phyloP scores from a whole-genome alignment of 176 grass and related monocot species.

The Triticum turgidum region DNA sequence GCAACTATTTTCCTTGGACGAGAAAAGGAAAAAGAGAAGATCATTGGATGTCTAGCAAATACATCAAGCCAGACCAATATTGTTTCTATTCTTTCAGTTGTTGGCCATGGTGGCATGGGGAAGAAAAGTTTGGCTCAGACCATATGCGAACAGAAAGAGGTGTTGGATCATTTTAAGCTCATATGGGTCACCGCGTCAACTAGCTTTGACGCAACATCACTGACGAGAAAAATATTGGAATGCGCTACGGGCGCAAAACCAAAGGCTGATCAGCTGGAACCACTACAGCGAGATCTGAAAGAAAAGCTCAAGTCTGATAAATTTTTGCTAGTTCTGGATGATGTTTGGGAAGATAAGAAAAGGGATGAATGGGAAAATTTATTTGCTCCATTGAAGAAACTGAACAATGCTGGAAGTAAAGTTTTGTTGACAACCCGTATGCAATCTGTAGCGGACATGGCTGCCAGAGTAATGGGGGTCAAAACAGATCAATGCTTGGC shows the following conservation, averaged over 20 bases:
- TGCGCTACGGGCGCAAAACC: neutral
- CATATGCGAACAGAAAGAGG: neutral
- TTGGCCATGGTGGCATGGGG: slow-evolving; percentile 39
- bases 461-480: neutral
- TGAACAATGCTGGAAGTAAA: slow-evolving; percentile 22
- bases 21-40: neutral
- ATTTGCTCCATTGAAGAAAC: slow-evolving; percentile 23
- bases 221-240: neutral
- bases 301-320: neutral
- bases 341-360: slow-evolving; percentile 35
- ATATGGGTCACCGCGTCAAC: slow-evolving; percentile 40
- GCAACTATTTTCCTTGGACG: neutral
- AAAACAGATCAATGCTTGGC: neutral
- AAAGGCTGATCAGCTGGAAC: neutral
- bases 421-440: slow-evolving; percentile 42
- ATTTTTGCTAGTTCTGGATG: slow-evolving; percentile 42
- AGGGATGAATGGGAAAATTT: slow-evolving; percentile 24
- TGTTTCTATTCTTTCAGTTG: neutral
- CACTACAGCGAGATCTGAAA: slow-evolving; percentile 22
- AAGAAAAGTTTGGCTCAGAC: slow-evolving; percentile 43
- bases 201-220: neutral
- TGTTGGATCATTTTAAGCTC: neutral
- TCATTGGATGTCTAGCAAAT: neutral
- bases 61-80: neutral
- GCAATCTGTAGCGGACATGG: neutral